Conservation (phyloP, 2,329 filamentous ascomycete species). For the Pezicula neosporulosa region DNA sequence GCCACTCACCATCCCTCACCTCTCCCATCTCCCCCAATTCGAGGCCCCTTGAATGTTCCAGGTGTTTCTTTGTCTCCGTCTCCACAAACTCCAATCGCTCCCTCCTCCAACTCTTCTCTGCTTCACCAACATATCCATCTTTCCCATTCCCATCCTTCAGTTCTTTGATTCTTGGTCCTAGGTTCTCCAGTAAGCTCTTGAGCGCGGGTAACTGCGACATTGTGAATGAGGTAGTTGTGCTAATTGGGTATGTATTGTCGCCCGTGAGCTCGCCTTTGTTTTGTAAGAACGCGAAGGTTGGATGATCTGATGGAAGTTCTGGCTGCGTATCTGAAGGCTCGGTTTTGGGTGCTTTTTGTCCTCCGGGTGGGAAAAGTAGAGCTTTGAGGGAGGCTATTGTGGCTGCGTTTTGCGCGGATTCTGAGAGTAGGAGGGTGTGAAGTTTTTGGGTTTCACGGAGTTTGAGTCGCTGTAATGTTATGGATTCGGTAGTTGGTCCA, state of each 20-base stretch:
- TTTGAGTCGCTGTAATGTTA: conserved; percentile 69
- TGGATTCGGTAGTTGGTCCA: conserved; percentile 60
- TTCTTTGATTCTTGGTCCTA: conserved; percentile 60
- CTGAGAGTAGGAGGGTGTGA: conserved; percentile 64
- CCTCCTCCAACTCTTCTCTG: conserved; percentile 57
- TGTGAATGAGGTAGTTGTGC: conserved; percentile 73
- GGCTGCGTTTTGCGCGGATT: conserved; percentile 68
- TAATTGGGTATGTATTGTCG: conserved; percentile 54
- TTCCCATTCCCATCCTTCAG: conserved; percentile 37
- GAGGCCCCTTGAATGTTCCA: conserved; percentile 67
- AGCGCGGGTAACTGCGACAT: conserved; percentile 81
- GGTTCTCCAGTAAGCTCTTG: conserved; percentile 62
- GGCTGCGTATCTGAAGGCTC: conserved; percentile 43
- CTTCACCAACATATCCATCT: conserved; percentile 29
- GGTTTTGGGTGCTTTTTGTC: conserved; percentile 45
- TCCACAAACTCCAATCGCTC: conserved; percentile 83
- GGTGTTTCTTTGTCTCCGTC: conserved; percentile 68
- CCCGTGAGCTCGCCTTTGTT: conserved; percentile 47
- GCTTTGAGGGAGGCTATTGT: conserved; percentile 63
- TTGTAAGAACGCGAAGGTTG: conserved; percentile 53
- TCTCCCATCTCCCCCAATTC: conserved; percentile 60
- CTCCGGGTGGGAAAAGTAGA: conserved; percentile 44
- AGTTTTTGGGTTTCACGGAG: conserved; percentile 77
- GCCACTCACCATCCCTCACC: conserved; percentile 63
- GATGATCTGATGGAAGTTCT: conserved; percentile 17